Conservation (phyloP, 495 filamentous ascomycete species). For the Neurospora intermedia region DNA sequence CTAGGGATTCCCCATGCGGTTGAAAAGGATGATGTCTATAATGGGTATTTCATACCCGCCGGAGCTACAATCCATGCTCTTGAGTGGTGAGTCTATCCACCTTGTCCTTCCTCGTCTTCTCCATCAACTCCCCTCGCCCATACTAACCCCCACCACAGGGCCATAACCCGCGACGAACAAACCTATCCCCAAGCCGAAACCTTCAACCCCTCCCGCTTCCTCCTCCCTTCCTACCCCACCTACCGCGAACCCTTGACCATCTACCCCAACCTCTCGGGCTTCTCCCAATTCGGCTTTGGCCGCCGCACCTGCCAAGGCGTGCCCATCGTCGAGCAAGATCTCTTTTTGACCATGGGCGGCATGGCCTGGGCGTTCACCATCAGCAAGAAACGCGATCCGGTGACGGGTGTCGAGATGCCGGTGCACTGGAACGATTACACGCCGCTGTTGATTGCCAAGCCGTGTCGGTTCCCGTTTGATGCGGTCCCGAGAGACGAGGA, state of each 20-base stretch:
- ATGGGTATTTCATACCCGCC: conserved; percentile 44
- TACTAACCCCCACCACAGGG: conserved; percentile 31
- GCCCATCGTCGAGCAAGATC: conserved; percentile 43
- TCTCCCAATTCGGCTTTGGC: conserved; percentile 51
- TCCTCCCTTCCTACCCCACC: conserved; percentile 40
- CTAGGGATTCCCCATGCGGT: conserved; percentile 42
- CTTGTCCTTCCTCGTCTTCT: not conserved
- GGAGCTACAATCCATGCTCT: conserved; percentile 48
- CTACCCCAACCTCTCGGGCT: conserved; percentile 44
- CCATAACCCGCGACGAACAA: conserved; percentile 48
- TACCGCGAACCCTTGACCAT: conserved; percentile 43
- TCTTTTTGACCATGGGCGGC: conserved; percentile 47
- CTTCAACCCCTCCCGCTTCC: conserved; percentile 46
- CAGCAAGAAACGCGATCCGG: conserved; percentile 26
- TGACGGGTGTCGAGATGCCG: conserved; percentile 25
- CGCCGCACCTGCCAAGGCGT: conserved; percentile 49
- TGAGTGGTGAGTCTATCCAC: conserved; percentile 30
- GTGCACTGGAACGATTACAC: conserved; percentile 42
- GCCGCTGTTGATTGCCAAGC: conserved; percentile 44
- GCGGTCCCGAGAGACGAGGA: conserved; percentile 24
- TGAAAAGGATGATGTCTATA: conserved; percentile 44
- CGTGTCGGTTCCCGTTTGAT: conserved; percentile 36
- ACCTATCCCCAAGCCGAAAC: conserved; percentile 50
- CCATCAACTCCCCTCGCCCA: not conserved
- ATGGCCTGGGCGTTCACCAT: conserved; percentile 50